phyloP scores from a whole-genome alignment of 2,329 filamentous ascomycete genomes.

The Dothideomycetes sp. region DNA sequence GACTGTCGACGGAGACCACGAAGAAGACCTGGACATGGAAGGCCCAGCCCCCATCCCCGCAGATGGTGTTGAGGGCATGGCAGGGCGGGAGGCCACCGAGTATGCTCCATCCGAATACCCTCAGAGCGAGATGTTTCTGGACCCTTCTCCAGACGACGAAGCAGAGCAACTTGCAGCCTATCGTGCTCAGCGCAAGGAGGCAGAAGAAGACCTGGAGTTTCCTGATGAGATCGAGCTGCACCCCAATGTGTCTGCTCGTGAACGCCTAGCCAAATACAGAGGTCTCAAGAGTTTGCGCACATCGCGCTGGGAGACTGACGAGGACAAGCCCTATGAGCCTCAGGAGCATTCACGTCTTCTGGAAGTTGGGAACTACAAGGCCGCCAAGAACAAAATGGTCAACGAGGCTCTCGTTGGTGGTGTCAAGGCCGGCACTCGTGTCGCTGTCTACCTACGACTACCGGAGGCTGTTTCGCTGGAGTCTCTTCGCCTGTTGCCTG shows the following conservation, averaged over 20 bases:
- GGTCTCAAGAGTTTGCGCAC: constrained; percentile 85
- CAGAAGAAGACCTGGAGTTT: constrained; percentile 85
- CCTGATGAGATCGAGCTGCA: constrained; percentile 94
- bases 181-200: constrained; percentile 62
- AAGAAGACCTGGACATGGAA: constrained; percentile 42
- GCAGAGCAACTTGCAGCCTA: constrained; percentile 73
- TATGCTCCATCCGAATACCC: constrained; percentile 75
- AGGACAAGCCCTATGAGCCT: constrained; percentile 78
- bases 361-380: constrained; percentile 81
- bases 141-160: constrained; percentile 70
- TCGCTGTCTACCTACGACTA: constrained; percentile 62
- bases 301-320: constrained; percentile 78
- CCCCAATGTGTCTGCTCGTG: constrained; percentile 73
- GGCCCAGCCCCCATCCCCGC: constrained; percentile 50
- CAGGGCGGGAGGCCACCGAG: constrained; percentile 44
- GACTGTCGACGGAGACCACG: constrained; percentile 47
- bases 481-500: constrained; percentile 41
- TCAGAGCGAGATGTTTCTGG: constrained; percentile 84
- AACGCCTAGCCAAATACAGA: constrained; percentile 75
- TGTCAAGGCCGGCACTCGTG: constrained; percentile 70
- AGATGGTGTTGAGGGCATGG: constrained; percentile 66
- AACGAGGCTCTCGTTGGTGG: constrained; percentile 84
- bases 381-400: constrained; percentile 62
- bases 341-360: constrained; percentile 81
- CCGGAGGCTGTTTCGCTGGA: constrained; percentile 32